Conservation (phyloP, 1,139 yeast genomes). For the Torulaspora pretoriensis region DNA sequence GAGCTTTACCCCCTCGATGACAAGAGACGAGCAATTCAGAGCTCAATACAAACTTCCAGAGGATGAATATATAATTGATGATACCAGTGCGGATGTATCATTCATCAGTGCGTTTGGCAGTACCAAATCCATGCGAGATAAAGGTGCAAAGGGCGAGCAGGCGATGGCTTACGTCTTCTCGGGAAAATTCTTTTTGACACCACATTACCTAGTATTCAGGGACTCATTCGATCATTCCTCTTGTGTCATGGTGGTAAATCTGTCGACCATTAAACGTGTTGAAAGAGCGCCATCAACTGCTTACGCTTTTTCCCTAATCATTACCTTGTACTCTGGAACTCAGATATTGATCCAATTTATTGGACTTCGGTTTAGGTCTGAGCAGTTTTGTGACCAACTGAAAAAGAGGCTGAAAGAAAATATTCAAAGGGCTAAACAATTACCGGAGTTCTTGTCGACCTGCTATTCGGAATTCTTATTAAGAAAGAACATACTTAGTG, state of each 20-base stretch:
- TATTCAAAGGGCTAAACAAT: conserved; percentile 53
- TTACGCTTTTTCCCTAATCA: conserved; percentile 73
- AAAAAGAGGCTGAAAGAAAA: conserved; percentile 62
- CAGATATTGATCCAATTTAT: conserved; percentile 65
- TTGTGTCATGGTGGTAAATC: conserved; percentile 66
- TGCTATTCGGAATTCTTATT: conserved; percentile 84
- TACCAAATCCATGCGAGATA: conserved; percentile 12
- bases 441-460: conserved; percentile 63
- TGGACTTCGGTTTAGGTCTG: conserved; percentile 76
- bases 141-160: conserved; percentile 11
- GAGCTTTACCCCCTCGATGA: conserved; percentile 28
- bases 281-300: conserved; percentile 77
- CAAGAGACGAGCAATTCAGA: conserved; percentile 69
- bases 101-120: conserved; percentile 44
- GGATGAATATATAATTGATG: conserved; percentile 60
- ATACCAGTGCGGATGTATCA: conserved; percentile 65
- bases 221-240: conserved; percentile 65
- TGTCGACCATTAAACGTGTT: conserved; percentile 76
- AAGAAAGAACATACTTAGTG: conserved; percentile 49
- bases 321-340: conserved; percentile 65
- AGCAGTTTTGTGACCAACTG: conserved; percentile 67
- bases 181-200: conserved; percentile 67
- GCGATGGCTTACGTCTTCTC: conserved; percentile 39
- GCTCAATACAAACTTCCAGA: conserved; percentile 65
- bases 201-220: conserved; percentile 68